Evolutionary conservation across 768 basidiomycete species (phyloP).

Genomic region (Favolaschia claudopus): DNA sequence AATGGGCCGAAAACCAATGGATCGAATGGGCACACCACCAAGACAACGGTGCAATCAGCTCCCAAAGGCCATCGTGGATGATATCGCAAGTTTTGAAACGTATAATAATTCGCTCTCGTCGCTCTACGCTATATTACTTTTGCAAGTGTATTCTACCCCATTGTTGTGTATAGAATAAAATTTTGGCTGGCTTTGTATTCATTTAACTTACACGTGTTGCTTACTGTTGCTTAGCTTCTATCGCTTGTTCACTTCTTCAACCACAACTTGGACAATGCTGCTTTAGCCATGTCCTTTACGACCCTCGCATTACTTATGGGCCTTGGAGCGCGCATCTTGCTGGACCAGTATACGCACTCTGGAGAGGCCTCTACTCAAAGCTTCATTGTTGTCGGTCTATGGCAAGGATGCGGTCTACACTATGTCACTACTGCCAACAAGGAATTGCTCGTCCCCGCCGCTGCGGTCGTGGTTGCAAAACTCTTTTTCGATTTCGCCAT

Average conservation of each 20-base stretch:
- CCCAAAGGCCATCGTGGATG: constrained; percentile 14
- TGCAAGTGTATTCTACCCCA: constrained; percentile 21
- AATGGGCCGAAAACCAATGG: constrained; percentile 38
- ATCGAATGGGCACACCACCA: constrained; percentile 56
- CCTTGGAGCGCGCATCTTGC: constrained; percentile 73
- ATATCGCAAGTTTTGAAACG: too few relatives aligned
- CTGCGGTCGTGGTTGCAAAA: constrained; percentile 64
- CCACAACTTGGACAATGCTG: not conserved
- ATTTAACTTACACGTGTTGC: constrained; percentile 18
- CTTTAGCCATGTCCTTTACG: constrained; percentile 11
- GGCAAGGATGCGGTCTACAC: constrained; percentile 80
- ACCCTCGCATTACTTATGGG: constrained; percentile 69
- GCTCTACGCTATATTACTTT: constrained; percentile 23
- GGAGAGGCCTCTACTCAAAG: constrained; percentile 60
- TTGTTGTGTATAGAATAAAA: constrained; percentile 24
- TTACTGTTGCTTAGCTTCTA: not conserved
- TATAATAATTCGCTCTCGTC: constrained; percentile 10
- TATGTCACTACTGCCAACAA: constrained; percentile 66
- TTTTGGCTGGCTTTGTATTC: constrained; percentile 7
- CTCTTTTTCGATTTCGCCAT: constrained; percentile 69
- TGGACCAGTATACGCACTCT: constrained; percentile 63
- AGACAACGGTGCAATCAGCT: constrained; percentile 40
- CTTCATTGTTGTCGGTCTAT: constrained; percentile 71
- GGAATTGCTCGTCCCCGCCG: constrained; percentile 62
- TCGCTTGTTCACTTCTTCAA: not conserved